These are phyloP conservation scores for Santalum album DNA, from an alignment of 164 flowering plant species.

Conservation along the genomic window DNA sequence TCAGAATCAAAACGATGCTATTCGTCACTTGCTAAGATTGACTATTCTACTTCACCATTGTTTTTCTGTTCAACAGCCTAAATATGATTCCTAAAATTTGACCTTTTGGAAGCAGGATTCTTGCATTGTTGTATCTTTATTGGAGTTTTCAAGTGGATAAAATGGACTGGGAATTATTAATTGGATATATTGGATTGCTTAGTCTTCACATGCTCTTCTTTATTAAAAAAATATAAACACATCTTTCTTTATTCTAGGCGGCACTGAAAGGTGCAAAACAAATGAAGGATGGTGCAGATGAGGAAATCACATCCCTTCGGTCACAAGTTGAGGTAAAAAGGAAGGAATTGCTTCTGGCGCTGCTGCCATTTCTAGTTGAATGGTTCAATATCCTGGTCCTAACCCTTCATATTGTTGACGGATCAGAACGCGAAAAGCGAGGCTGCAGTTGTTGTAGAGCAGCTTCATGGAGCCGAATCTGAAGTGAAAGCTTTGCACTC, in stretches of 20 bases:
- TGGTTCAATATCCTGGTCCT: not conserved
- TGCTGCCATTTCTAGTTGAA: not conserved
- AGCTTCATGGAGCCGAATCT: slow-evolving; percentile 1
- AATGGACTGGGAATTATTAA: not conserved
- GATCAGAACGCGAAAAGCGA: not conserved
- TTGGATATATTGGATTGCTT: not conserved
- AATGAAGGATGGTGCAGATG: not conserved
- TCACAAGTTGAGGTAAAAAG: not conserved
- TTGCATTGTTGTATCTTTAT: not conserved
- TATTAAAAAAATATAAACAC: not conserved
- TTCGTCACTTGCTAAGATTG: not conserved
- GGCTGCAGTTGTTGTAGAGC: slow-evolving; percentile 1
- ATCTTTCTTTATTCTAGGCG: not conserved
- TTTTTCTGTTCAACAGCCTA: no score
- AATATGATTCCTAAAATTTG: no score
- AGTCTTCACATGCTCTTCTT: not conserved
- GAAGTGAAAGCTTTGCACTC: slow-evolving; percentile 3
- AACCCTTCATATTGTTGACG: not conserved
- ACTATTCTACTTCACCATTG: no score
- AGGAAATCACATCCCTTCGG: not conserved
- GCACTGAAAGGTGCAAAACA: not conserved
- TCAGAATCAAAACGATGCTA: not conserved
- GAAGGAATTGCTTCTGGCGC: not conserved
- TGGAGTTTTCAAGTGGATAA: not conserved
- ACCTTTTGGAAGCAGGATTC: not conserved